Evolutionary conservation across 345 rosid genomes (phyloP), one percentile per base, ranked within the genome.

Genomic region (Populus simonii): DNA sequence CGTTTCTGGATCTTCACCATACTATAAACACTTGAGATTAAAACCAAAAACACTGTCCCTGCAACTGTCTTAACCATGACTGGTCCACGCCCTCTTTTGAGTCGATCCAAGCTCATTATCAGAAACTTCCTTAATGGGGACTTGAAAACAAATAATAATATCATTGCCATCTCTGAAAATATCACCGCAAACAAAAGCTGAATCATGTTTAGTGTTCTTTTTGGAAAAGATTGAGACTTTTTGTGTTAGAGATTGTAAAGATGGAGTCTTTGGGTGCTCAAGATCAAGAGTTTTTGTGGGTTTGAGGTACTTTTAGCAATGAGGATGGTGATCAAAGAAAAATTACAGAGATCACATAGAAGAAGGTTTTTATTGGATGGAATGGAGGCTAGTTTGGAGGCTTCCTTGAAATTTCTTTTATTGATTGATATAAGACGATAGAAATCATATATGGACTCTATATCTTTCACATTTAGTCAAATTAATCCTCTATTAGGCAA

Each of bases 31-130:
- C 74, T 77, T 33, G 86, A 80, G 8, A 74, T 66, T 43, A 80
- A 67, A 55, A 80, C 79, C 71, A 83, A 71, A 59, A 77, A 17
- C 55, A 80, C 65, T 36, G 86, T 83, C 65, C 74, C 86, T 12
- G 62, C 86, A 55, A 83, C 83, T 1, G 86, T 83, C 74, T 77
- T 77, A 3, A 78, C 86, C 39, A 83, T n/a, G 55, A 83, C 41
- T 39, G 83, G 86, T 9, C 86, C 83, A 12, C 76, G 76, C 18
- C 86, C 86, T 18, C 76, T 51, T 74, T 83, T 83, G 45, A 75
- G 38, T 66, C 78, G 83, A 78, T 83, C 83, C 70, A 83, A 33
- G 72, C 76, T 62, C 83, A 83, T 62, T 29, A 83, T 74, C 41
- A 77, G 71, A 23, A 83, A 31, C 45, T 83, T 83, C 77, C 83